Evolutionary conservation across 805 yeast species (phyloP).

Genomic region (Saccharomycopsis sp.): DNA sequence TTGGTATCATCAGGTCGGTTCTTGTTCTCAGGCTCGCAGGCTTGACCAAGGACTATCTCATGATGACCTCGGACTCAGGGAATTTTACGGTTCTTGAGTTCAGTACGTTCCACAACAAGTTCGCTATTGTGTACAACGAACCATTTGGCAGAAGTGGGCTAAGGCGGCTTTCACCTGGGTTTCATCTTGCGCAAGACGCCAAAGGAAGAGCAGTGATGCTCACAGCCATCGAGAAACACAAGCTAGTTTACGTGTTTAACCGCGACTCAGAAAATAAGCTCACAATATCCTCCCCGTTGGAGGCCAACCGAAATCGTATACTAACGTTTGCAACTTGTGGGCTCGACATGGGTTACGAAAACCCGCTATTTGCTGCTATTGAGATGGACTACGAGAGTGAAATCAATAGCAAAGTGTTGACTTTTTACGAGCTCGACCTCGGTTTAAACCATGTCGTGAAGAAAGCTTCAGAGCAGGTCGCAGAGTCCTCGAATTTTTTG

Average conservation of each 20-base stretch:
- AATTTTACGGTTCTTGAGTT: conserved; percentile 47
- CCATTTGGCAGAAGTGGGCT: conserved; percentile 70
- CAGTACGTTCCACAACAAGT: conserved; percentile 30
- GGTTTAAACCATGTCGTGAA: conserved; percentile 73
- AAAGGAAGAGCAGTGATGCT: conserved; percentile 60
- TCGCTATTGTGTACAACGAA: conserved; percentile 42
- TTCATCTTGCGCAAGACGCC: conserved; percentile 61
- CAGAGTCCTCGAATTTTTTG: conserved; percentile 39
- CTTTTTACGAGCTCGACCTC: conserved; percentile 74
- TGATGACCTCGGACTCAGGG: conserved; percentile 76
- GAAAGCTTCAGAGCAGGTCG: conserved; percentile 35
- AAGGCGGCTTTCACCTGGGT: conserved; percentile 68
- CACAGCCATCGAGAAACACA: conserved; percentile 65
- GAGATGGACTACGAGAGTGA: conserved; percentile 45
- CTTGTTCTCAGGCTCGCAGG: conserved; percentile 46
- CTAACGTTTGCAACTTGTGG: conserved; percentile 49
- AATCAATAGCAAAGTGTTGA: conserved; percentile 31
- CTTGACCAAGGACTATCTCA: conserved; percentile 45
- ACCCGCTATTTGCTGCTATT: conserved; percentile 76
- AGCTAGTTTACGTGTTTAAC: conserved; percentile 58
- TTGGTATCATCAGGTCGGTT: conserved; percentile 50
- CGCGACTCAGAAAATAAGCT: conserved; percentile 38
- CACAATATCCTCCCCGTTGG: conserved; percentile 64
- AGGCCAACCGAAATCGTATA: conserved; percentile 42
- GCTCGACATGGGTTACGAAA: conserved; percentile 69